Evolutionary conservation across 1,284 basidiomycete species (phyloP).

Genomic region (Fomitopsis pinicola): DNA sequence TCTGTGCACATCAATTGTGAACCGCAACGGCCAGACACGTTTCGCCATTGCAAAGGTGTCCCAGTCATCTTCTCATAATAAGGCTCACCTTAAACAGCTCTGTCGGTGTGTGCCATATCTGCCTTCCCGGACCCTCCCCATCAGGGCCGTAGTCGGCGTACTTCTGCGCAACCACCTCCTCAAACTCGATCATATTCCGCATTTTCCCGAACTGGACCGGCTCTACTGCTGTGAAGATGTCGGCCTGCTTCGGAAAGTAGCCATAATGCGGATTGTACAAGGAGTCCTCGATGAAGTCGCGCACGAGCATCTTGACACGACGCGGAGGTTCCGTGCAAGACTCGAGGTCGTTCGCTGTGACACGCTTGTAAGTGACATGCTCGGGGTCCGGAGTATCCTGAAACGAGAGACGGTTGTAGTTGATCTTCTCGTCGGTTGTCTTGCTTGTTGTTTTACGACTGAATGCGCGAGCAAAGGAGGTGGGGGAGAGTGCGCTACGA

Average conservation of each 20-base stretch:
- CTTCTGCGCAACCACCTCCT: slow-evolving; percentile 72
- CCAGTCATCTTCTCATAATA: too few relatives aligned
- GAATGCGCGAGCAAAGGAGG: slow-evolving; percentile 5
- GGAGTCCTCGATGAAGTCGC: slow-evolving; percentile 97
- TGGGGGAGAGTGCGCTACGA: neutral
- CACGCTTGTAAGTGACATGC: slow-evolving; percentile 54
- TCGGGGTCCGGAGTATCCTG: slow-evolving; percentile 43
- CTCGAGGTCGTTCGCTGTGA: slow-evolving; percentile 75
- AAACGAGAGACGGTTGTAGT: slow-evolving; percentile 61
- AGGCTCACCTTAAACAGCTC: slow-evolving; percentile 89
- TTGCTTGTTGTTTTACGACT: slow-evolving; percentile 2
- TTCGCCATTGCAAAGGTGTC: too few relatives aligned
- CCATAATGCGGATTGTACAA: slow-evolving; percentile 98
- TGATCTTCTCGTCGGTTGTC: slow-evolving; percentile 49
- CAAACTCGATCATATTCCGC: slow-evolving; percentile 72
- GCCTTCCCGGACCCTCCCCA: slow-evolving; percentile 74
- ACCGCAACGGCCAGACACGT: too few relatives aligned
- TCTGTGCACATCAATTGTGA: too few relatives aligned
- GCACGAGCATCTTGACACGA: slow-evolving; percentile 88
- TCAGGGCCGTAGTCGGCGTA: slow-evolving; percentile 71
- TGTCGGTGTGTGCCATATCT: slow-evolving; percentile 99
- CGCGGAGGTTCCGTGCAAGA: slow-evolving; percentile 63
- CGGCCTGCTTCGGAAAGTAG: slow-evolving; percentile 91
- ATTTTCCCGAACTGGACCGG: slow-evolving; percentile 72
- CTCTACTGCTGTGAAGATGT: slow-evolving; percentile 75